Base-by-base conservation (phyloP, 257 asterid genomes). In the Gentiana dahurica region DNA sequence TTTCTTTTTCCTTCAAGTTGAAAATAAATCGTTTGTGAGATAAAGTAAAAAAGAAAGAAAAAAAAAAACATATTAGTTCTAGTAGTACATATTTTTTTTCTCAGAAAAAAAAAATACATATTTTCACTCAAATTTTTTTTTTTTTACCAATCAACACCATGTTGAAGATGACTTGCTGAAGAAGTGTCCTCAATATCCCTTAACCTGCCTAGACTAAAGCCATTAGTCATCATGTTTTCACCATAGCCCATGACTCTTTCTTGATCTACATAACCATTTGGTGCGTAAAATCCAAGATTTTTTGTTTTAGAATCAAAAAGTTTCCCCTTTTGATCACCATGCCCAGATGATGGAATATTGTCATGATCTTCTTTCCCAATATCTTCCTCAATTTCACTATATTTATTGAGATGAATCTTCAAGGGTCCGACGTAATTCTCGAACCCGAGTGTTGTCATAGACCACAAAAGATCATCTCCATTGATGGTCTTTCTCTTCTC, bases 401-500 rank as follows among this genome's bases (percentile, higher is more conserved):
- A 65, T 6, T 65, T 65, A 32, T 54, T 65, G 64, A 65, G 70
- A 47, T 65, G 53, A 39, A 45, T 33, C 51, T 65, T 65, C 55
- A 65, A 41, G 24, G 70, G 70, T 15, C 36, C 39, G 2, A 65
- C 70, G 15, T 65, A 65, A 49, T 58, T 58, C 53, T 65, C 70
- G 2, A 65, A 65, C 33, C 70, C 70, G 3, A 65, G 15, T 7
- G 65, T 65, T 3, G 70, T 65, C 70, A 65, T 65, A 33, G 70
- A 59, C 70, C 70, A 65, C 6, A 65, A 53, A 45, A 65, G 70
- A 36, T 65, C 70, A 52, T 65, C 70, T 12, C 65, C 70, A 8
- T 65, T 65, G 47, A 65, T 54, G 37, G 70, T 65, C 51, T 65
- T 65, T 53, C 70, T 65, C 60, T 65, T 65, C 35, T 65, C 70